Conservation (phyloP, 2,329 filamentous ascomycete genomes). For the Sporothrix humicola region DNA sequence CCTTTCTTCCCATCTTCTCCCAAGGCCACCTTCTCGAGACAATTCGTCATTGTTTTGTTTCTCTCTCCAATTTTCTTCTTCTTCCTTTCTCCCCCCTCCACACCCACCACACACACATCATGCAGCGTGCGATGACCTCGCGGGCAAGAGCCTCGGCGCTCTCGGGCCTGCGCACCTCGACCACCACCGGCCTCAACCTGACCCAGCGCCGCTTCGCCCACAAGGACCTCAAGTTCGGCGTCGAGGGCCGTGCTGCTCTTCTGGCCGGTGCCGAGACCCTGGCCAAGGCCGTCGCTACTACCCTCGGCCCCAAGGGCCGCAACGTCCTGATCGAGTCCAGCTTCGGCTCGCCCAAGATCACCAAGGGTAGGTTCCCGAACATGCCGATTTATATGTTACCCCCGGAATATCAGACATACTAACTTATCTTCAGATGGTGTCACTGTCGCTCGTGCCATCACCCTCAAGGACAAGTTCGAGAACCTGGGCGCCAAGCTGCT, state of each 20-base stretch:
- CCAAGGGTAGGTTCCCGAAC: constrained; percentile 74
- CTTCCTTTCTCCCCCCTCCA: not conserved
- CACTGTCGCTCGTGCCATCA: constrained; percentile 86
- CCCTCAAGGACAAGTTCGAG: constrained; percentile 98
- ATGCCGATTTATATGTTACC: too few species aligned
- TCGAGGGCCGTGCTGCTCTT: constrained; percentile 87
- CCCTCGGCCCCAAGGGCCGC: constrained; percentile 94
- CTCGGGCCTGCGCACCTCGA: constrained; percentile 68
- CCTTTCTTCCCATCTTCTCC: constrained; percentile 26
- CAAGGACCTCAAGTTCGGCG: constrained; percentile 99
- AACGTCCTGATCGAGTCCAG: constrained; percentile 98
- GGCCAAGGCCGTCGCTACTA: constrained; percentile 93
- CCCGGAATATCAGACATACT: not conserved
- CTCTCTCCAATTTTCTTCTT: constrained; percentile 1
- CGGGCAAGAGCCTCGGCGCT: constrained; percentile 80
- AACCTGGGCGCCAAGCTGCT: constrained; percentile 96
- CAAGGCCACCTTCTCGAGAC: constrained; percentile 5
- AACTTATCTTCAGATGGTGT: constrained; percentile 71
- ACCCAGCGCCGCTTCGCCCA: constrained; percentile 96
- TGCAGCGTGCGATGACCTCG: constrained; percentile 95
- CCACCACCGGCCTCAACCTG: constrained; percentile 60
- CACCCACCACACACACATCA: constrained; percentile 52
- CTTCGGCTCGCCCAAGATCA: constrained; percentile 99
- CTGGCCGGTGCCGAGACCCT: constrained; percentile 96
- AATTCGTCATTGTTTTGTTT: constrained; percentile 10